Base-by-base conservation (phyloP, 2,329 filamentous ascomycete species). In the Colletotrichum sp. region DNA sequence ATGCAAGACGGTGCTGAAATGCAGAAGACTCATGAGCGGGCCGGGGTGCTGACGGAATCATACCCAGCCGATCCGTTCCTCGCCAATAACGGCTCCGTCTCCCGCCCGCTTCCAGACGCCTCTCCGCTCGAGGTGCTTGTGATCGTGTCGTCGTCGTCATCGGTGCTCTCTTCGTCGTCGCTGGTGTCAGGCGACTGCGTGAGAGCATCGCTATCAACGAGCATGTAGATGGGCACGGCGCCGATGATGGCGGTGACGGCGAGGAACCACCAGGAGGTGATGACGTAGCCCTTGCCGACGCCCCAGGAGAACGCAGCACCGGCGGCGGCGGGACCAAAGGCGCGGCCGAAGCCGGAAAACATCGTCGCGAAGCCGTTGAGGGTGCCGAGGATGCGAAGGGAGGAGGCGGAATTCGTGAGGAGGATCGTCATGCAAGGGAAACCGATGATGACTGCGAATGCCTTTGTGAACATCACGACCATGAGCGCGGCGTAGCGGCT, bases 361-460 rank as follows among this genome's bases (percentile, higher is more conserved):
- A 93, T 94, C 0, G 96, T 98, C 0, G 95, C 96, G 77, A 98
- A 92, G 4, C 96, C 97, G 81, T 99, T 99, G 71, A 99, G 94
- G 1, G 95, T 96, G 4, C 97, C 97, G 3, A 99, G 92, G 2
- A 98, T 94, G 66, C 95, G 91, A 72, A 94, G 94, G 9, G 94
- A 96, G 0, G 96, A 95, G 0, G 96, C 95, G 18, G 95, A 94
- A 84, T 99, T 98, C 76, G 95, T 95, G 34, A 99, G 90, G 64
- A 99, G 88, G 79, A 99, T 98, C 8, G 95, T 98, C 30, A 91
- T 93, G 81, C 95, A 97, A 0, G 97, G 96, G 83, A 98, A 98
- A 1, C 94, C 94, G 81, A 98, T 93, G 78, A 98, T 97, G 75
- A 93, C 92, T 52, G 90, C 91, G 71, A 94, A 90, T 12, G 94